These are phyloP conservation scores for Xanthoceras sorbifolium DNA, from an alignment of 345 rosid genomes.

Conservation along the genomic window DNA sequence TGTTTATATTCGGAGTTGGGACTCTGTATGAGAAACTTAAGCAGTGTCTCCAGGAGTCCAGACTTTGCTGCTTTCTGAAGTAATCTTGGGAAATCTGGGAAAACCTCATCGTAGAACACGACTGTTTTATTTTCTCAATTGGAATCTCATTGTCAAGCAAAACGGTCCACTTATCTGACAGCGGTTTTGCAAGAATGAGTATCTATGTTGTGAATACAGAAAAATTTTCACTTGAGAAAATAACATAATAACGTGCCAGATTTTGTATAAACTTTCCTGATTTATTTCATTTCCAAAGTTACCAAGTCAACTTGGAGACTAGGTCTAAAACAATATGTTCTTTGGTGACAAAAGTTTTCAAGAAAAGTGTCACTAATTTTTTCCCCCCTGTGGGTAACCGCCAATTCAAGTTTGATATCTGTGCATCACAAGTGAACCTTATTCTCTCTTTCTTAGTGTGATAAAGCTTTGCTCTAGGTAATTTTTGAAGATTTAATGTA, in stretches of 20 bases:
- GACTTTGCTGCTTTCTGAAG: background rate
- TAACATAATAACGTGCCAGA: background rate
- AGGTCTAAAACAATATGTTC: background rate
- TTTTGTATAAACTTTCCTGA: background rate
- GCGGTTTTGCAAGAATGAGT: background rate
- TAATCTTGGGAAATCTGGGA: background rate
- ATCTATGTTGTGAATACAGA: background rate
- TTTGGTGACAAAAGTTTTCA: background rate
- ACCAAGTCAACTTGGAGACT: background rate
- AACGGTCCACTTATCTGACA: background rate
- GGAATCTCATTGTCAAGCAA: constrained; percentile 1
- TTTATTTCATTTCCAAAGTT: background rate
- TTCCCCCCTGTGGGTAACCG: background rate
- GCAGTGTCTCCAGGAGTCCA: background rate
- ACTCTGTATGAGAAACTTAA: background rate
- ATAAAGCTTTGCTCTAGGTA: background rate
- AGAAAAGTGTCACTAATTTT: background rate
- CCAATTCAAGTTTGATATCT: background rate
- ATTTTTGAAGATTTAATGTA: background rate
- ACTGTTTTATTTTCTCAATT: background rate
- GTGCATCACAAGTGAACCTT: background rate
- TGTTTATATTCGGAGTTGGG: background rate
- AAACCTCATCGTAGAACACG: background rate
- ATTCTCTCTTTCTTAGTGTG: background rate
- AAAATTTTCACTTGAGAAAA: background rate